These are phyloP conservation scores for Stentor roeselii DNA, from an alignment of 73 alveolate species.

Conservation along the genomic window DNA sequence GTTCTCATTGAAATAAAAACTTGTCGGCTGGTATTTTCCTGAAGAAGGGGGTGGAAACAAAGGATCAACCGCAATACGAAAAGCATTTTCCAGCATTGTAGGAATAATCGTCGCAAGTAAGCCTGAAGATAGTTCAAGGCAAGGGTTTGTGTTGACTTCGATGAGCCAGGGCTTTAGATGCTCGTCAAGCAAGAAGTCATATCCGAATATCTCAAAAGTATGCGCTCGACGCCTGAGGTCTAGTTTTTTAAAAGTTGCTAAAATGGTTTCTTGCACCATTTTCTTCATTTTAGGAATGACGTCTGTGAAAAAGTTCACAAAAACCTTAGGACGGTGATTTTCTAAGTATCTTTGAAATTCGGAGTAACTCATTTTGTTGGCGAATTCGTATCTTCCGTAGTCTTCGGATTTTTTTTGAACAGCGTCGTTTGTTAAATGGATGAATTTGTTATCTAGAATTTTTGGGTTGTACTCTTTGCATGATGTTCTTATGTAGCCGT, in stretches of 20 bases:
- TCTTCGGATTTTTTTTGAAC: conserved; percentile 64
- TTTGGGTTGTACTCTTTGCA: conserved; percentile 50
- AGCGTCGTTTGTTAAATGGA: conserved; percentile 79
- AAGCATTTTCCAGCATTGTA: conserved; percentile 89
- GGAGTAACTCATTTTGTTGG: conserved; percentile 52
- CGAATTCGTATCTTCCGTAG: conserved; percentile 67
- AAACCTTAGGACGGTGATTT: not conserved
- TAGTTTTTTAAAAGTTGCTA: conserved; percentile 69
- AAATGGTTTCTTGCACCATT: conserved; percentile 21
- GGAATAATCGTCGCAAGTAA: conserved; percentile 72
- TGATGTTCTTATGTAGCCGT: conserved; percentile 72
- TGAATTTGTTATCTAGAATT: conserved; percentile 41
- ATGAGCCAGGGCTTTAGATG: conserved; percentile 77
- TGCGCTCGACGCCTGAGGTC: conserved; percentile 64
- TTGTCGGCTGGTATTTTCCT: not conserved
- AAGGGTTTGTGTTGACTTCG: conserved; percentile 90
- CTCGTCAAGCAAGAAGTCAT: conserved; percentile 87
- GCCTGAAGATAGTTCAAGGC: conserved; percentile 84
- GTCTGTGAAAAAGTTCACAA: not conserved
- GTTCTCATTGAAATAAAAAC: not conserved
- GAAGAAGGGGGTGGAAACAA: conserved; percentile 36
- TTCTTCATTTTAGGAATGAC: not conserved
- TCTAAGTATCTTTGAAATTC: conserved; percentile 38
- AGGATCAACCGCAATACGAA: conserved; percentile 74
- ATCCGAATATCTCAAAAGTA: conserved; percentile 92